Evolutionary conservation across 306 rosid species (phyloP), one percentile per base, ranked within the genome.

Genomic region (Vigna reflexopilosa): DNA sequence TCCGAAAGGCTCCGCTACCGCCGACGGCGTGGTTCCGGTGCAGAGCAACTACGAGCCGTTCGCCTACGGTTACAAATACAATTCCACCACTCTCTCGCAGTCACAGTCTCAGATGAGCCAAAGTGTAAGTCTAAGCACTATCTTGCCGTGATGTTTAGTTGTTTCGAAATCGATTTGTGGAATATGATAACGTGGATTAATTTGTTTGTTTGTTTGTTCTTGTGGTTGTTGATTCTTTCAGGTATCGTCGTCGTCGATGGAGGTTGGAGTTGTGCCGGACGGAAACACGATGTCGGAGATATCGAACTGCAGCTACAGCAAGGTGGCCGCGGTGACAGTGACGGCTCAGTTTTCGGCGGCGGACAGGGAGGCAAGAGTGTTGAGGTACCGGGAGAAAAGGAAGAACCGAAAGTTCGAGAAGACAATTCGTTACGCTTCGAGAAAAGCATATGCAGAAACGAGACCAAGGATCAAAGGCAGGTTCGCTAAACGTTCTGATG

Each of bases 331-430:
- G 67, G 66, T 54, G 57, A 44, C 67, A 16, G 75, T 67, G 15
- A 32, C 88, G 77, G 85, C 89, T 45, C 96, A 76, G 86, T 72
- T 87, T 4, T 87, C 96, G 22, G 79, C 93, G 49, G 98, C 93
- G 10, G 99, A 93, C 67, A 80, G 99, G 42, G 98, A 89, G 73
- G 98, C 98, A 13, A 88, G 93, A 81, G 99, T 95, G 47, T 68
- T 95, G 86, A 95, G 99, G 94, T 95, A 95, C 85, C 88, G 90
- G 44, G 98, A 95, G 89, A 95, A 95, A 89, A 90, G 99, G 82
- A 95, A 95, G 98, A 95, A 91, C 76, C 40, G 99, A 45, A 95
- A 90, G 83, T 95, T 95, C 87, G 93, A 93, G 93, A 95, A 95
- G 91, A 95, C 98, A 10, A 93, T 95, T 47, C 97, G 99, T 1